Percentiles rank a stretch among this genome's conserved stretches.
phyloP scores from a whole-genome alignment of 2,329 filamentous ascomycete species.

The Stagonosporopsis chrysanthemi region DNA sequence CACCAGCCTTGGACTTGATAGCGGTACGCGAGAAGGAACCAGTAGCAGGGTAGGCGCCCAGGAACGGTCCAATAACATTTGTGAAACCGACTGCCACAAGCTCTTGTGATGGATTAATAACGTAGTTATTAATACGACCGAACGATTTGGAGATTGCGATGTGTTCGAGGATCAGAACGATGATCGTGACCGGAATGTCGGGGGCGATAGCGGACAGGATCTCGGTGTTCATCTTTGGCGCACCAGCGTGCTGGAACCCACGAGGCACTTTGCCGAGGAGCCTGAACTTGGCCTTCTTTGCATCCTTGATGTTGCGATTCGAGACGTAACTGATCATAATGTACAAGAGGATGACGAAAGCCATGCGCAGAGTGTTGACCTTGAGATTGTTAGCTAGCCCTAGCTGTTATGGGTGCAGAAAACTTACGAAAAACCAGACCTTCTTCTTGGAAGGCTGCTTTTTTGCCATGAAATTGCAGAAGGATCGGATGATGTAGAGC shows the following conservation, averaged over 20 bases:
- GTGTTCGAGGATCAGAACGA: conserved; percentile 94
- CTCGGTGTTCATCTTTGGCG: conserved; percentile 70
- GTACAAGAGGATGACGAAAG: conserved; percentile 90
- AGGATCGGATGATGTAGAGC: conserved; percentile 73
- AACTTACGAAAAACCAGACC: conserved; percentile 75
- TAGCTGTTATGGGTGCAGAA: background rate
- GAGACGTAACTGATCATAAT: conserved; percentile 88
- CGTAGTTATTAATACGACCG: conserved; percentile 93
- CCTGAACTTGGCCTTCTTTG: conserved; percentile 68
- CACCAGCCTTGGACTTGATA: conserved; percentile 96
- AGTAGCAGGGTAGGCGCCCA: conserved; percentile 90
- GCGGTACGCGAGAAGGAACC: conserved; percentile 96
- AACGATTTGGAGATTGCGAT: conserved; percentile 98
- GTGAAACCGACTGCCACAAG: conserved; percentile 92
- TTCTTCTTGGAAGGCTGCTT: conserved; percentile 77
- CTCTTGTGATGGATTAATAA: conserved; percentile 95
- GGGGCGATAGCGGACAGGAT: conserved; percentile 73
- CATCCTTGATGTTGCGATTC: conserved; percentile 63
- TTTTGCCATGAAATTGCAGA: conserved; percentile 71
- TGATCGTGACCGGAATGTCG: conserved; percentile 84
- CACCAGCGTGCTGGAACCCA: conserved; percentile 82
- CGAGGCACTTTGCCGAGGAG: conserved; percentile 80
- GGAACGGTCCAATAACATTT: conserved; percentile 87
- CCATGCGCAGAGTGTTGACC: conserved; percentile 82
- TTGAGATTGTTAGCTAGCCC: conserved; percentile 4